Conservation (phyloP, 179 eudicot species). For the Carnegiea gigantea region DNA sequence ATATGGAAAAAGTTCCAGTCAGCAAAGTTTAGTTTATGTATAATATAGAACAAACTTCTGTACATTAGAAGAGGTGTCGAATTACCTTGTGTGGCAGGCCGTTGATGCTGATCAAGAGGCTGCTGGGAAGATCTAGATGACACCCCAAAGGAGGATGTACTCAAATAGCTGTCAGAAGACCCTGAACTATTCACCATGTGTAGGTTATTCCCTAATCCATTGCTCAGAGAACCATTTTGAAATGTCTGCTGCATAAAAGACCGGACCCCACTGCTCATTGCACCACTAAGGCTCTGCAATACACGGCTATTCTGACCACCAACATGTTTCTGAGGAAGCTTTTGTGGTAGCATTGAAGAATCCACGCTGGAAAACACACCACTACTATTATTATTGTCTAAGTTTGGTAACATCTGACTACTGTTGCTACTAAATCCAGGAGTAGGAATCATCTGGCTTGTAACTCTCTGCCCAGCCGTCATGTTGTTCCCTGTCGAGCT, state of each 20-base stretch:
- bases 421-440: slow-evolving; percentile 69
- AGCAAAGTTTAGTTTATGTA: slow-evolving; percentile 9
- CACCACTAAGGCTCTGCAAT: slow-evolving; percentile 65
- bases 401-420: slow-evolving; percentile 39
- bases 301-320: slow-evolving; percentile 64
- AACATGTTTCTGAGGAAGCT: slow-evolving; percentile 46
- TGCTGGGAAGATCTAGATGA: slow-evolving; percentile 52
- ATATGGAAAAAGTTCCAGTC: slow-evolving; percentile 16
- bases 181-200: slow-evolving; percentile 56
- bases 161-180: slow-evolving; percentile 54
- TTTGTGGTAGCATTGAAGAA: slow-evolving; percentile 53
- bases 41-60: background rate
- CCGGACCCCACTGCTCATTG: slow-evolving; percentile 55
- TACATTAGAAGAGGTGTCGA: background rate
- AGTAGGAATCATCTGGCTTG: slow-evolving; percentile 92
- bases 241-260: slow-evolving; percentile 59
- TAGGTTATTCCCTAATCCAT: slow-evolving; percentile 56
- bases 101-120: slow-evolving; percentile 64
- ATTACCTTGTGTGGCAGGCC: slow-evolving; percentile 54
- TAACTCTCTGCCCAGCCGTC: slow-evolving; percentile 54
- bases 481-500: slow-evolving; percentile 56
- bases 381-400: slow-evolving; percentile 47
- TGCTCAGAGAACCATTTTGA: slow-evolving; percentile 49
- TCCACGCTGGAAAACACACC: slow-evolving; percentile 54
- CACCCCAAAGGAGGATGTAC: slow-evolving; percentile 47